Conservation (phyloP, 1,284 basidiomycete genomes). For the Marasmius sp. region DNA sequence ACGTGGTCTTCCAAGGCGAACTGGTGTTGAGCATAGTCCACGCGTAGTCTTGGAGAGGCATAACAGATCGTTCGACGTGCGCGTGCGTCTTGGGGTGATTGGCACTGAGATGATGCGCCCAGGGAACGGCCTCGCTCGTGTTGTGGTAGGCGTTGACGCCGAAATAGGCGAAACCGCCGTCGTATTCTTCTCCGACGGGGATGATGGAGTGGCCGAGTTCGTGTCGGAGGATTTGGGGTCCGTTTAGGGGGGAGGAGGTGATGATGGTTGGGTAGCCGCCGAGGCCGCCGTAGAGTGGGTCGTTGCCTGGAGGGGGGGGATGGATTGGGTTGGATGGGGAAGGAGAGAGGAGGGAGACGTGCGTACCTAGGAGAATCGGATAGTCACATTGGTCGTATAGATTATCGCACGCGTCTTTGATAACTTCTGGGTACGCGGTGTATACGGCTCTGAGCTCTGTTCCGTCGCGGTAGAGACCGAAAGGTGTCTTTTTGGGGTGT, state of each 20-base stretch:
- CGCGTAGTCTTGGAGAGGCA: constrained; percentile 76
- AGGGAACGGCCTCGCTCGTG: constrained; percentile 49
- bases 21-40: constrained; percentile 71
- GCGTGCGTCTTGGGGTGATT: constrained; percentile 27
- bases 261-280: constrained; percentile 86
- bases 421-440: constrained; percentile 65
- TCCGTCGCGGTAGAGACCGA: constrained; percentile 78
- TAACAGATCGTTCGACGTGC: constrained; percentile 68
- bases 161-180: constrained; percentile 77
- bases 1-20: constrained; percentile 56
- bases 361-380: constrained; percentile 71
- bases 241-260: constrained; percentile 78
- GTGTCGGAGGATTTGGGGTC: constrained; percentile 76
- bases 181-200: constrained; percentile 83
- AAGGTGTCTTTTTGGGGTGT: constrained; percentile 70
- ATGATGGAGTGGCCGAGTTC: constrained; percentile 85
- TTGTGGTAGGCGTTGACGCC: constrained; percentile 68
- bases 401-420: constrained; percentile 66
- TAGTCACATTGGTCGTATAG: constrained; percentile 73
- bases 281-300: constrained; percentile 79
- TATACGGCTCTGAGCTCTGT: constrained; percentile 81
- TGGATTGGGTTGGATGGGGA: background rate
- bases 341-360: background rate
- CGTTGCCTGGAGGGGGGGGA: constrained; percentile 55
- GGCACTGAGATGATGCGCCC: constrained; percentile 68